A percentile compares a stretch with the other conserved stretches of the same genome.
Conservation (phyloP, 345 rosid genomes). For the Boechera divaricarpa region DNA sequence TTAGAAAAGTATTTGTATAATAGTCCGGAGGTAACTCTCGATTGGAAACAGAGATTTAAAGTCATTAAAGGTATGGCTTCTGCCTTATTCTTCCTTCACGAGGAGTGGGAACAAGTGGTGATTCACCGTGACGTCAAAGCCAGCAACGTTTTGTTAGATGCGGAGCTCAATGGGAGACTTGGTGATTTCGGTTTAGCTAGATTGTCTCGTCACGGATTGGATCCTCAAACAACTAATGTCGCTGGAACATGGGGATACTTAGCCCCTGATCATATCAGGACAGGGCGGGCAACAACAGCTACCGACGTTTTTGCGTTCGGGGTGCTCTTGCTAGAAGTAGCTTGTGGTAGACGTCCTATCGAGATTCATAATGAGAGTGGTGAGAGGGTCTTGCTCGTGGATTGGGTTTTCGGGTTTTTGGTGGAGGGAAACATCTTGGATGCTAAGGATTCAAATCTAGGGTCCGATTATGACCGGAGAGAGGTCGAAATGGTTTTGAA, state of each 20-base stretch:
- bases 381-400: constrained; percentile 49
- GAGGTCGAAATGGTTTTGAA: constrained; percentile 58
- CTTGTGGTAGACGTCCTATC: constrained; percentile 64
- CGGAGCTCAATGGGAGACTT: constrained; percentile 66
- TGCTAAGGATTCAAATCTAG: constrained; percentile 55
- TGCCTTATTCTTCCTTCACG: constrained; percentile 77
- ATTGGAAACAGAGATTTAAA: constrained; percentile 72
- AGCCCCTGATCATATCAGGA: constrained; percentile 8
- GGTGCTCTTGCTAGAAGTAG: constrained; percentile 54
- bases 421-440: constrained; percentile 56
- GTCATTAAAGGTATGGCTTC: constrained; percentile 73
- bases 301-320: too few species aligned
- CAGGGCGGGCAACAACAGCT: too few species aligned
- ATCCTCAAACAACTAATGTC: constrained; percentile 74
- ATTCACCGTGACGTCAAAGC: constrained; percentile 83
- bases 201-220: constrained; percentile 59
- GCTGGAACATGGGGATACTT: constrained; percentile 29
- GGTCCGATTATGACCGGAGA: constrained; percentile 39
- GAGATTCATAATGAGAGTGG: not conserved
- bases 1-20: constrained; percentile 71
- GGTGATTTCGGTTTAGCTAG: constrained; percentile 83
- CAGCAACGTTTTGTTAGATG: constrained; percentile 71
- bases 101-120: constrained; percentile 81
- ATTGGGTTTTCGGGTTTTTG: constrained; percentile 59
- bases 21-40: not conserved